Evolutionary conservation across 257 asterid species (phyloP).

Genomic region (Solanum gracilifrons): DNA sequence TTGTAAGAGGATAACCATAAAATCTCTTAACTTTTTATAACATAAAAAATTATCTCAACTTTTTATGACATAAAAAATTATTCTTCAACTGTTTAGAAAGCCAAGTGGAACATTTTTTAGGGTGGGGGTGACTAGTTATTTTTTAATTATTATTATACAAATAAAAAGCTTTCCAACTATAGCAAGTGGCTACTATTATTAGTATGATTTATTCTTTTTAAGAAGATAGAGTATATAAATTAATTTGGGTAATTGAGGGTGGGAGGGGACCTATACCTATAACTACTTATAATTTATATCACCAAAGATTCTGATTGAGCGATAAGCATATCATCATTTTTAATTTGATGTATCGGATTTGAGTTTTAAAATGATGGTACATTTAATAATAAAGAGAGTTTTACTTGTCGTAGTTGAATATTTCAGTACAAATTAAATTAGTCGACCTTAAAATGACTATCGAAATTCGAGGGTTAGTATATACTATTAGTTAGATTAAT

Average conservation of each 20-base stretch:
- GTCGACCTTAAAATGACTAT: not conserved
- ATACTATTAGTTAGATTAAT: not conserved
- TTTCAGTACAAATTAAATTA: not conserved
- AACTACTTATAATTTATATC: not conserved
- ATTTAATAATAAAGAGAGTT: not conserved
- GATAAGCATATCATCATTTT: not conserved
- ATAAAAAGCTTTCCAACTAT: not conserved
- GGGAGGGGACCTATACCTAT: not conserved
- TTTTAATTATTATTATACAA: not conserved
- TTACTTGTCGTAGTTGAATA: not conserved
- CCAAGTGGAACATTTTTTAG: not conserved
- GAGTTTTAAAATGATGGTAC: accelerated
- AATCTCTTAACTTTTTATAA: not conserved
- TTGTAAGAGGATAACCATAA: not conserved
- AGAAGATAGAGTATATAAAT: not conserved
- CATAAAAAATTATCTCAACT: not conserved
- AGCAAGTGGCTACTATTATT: not conserved
- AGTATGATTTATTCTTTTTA: not conserved
- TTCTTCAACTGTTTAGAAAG: not conserved
- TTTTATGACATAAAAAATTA: not conserved
- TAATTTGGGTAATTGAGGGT: not conserved
- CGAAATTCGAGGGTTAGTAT: not conserved
- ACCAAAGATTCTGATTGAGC: accelerated
- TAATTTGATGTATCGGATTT: not conserved
- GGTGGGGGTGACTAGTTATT: not conserved